phyloP scores from a whole-genome alignment of 805 yeast species.

The Yarrowia porcina region DNA sequence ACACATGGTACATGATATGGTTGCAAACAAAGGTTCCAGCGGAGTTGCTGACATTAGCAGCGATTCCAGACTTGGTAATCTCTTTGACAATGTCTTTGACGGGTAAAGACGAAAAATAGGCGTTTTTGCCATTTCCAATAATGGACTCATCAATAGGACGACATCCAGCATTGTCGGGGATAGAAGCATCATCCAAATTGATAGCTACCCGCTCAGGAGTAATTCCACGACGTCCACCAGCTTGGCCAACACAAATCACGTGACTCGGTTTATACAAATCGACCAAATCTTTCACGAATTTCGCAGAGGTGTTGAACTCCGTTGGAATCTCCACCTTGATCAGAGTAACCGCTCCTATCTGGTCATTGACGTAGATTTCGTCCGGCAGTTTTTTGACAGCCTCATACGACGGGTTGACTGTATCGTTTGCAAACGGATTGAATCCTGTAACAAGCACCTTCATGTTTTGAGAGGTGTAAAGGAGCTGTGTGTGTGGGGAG shows the following conservation, averaged over 20 bases:
- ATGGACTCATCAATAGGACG: neutral
- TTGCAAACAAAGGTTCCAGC: conserved; percentile 22
- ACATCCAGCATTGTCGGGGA: neutral
- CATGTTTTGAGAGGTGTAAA: neutral
- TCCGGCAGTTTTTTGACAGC: conserved; percentile 10
- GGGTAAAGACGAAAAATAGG: neutral
- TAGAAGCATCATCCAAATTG: conserved; percentile 7
- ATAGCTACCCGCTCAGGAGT: conserved; percentile 20
- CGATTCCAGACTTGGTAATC: neutral
- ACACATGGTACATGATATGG: conserved; percentile 10
- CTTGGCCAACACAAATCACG: conserved; percentile 14
- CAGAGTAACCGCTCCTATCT: neutral
- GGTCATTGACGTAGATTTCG: conserved; percentile 3
- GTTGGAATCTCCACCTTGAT: conserved; percentile 8
- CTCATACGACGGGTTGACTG: conserved; percentile 14
- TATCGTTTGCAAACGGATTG: neutral
- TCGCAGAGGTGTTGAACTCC: neutral
- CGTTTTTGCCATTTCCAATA: neutral
- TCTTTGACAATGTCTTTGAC: neutral
- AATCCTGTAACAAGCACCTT: conserved; percentile 4
- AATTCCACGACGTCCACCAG: conserved; percentile 19
- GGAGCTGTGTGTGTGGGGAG: neutral
- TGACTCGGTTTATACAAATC: neutral
- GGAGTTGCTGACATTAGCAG: neutral
- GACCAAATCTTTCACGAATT: neutral